Evolutionary conservation across 805 yeast genomes (phyloP).

Genomic region (Candida argentea): DNA sequence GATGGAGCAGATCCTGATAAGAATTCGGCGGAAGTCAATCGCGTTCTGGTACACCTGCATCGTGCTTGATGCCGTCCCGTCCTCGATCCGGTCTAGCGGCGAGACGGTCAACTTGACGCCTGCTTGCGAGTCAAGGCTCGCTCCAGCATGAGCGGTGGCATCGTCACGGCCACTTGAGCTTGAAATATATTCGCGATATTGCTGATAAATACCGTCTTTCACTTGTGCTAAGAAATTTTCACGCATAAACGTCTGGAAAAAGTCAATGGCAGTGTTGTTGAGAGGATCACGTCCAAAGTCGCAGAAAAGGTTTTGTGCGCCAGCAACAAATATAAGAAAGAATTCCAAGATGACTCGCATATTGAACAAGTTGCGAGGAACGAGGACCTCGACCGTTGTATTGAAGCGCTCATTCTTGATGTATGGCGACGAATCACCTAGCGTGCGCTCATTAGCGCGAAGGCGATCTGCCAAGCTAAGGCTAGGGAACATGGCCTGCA

Average conservation of each 20-base stretch:
- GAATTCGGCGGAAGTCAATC: conserved; percentile 35
- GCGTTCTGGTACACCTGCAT: conserved; percentile 33
- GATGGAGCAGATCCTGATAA: conserved; percentile 38
- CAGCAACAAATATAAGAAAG: conserved; percentile 57
- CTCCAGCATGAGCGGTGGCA: conserved; percentile 2
- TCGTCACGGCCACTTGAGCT: too few relatives aligned
- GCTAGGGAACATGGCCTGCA: conserved; percentile 67
- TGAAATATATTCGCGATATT: conserved; percentile 35
- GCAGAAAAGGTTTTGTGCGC: conserved; percentile 30
- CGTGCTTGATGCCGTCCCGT: background rate
- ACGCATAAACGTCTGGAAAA: conserved; percentile 58
- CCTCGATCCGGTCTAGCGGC: conserved; percentile 25
- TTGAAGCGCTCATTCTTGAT: conserved; percentile 49
- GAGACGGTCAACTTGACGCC: conserved; percentile 20
- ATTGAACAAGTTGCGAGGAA: conserved; percentile 64
- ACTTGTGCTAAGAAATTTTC: conserved; percentile 55
- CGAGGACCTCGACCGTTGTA: conserved; percentile 52
- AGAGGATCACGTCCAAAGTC: conserved; percentile 7
- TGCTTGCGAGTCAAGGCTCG: too few relatives aligned
- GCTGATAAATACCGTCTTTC: conserved; percentile 41
- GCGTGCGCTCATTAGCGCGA: conserved; percentile 3
- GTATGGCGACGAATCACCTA: conserved; percentile 25
- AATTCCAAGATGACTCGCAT: conserved; percentile 73
- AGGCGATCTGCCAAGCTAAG: conserved; percentile 21
- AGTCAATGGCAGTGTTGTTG: conserved; percentile 19